Percentiles rank a stretch among this genome's conserved stretches.
Conservation (phyloP, 495 filamentous ascomycete genomes). For the Durotheca rogersii region DNA sequence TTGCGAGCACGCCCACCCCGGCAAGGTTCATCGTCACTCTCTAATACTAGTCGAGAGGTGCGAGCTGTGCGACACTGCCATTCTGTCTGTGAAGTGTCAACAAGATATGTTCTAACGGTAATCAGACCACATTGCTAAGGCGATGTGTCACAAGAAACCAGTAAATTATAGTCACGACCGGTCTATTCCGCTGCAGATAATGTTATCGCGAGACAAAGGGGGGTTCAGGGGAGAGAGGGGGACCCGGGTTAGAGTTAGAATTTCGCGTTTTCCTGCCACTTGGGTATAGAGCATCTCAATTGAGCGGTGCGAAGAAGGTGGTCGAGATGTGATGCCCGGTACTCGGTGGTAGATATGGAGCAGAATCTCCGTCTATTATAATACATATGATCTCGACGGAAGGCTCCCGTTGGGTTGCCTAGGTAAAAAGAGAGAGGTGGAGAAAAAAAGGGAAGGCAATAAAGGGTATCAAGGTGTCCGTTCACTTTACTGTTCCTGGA, state of each 20-base stretch:
- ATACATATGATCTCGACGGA: constrained; percentile 23
- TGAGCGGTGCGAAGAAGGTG: constrained; percentile 19
- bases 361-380: constrained; percentile 20
- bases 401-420: constrained; percentile 1
- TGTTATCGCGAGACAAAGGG: background rate
- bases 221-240: constrained; percentile 1
- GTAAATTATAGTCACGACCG: constrained; percentile 9
- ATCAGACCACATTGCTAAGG: no score
- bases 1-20: no score
- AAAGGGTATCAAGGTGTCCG: constrained; percentile 13
- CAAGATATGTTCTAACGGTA: background rate
- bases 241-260: constrained; percentile 10
- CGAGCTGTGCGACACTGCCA: background rate
- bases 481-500: background rate
- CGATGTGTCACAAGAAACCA: no score
- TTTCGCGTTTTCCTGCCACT: constrained; percentile 34
- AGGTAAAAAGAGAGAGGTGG: constrained; percentile 1
- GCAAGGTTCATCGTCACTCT: no score
- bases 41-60: no score
- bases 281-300: constrained; percentile 17
- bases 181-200: constrained; percentile 29
- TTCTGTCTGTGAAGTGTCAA: constrained; percentile 20
- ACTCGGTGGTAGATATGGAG: constrained; percentile 5
- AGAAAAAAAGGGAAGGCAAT: constrained; percentile 17
- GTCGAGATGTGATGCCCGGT: constrained; percentile 1